Evolutionary conservation across 1,139 yeast genomes (phyloP).

Genomic region (Yamadazyma trypodendri): DNA sequence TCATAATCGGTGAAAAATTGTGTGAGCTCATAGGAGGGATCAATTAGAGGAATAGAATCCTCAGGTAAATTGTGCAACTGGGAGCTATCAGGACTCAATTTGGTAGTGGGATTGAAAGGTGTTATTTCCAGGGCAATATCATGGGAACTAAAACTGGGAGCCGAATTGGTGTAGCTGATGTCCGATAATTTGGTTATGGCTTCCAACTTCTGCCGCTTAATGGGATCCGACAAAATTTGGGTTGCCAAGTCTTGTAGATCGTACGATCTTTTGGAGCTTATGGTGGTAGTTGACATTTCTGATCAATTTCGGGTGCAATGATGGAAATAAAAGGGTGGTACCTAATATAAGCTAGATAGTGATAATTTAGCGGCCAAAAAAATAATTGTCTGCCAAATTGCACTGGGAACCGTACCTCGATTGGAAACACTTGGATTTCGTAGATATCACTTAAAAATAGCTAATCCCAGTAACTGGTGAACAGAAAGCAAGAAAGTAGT

Average conservation of each 20-base stretch:
- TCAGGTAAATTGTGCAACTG: constrained; percentile 29
- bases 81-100: constrained; percentile 4
- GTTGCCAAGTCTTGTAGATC: constrained; percentile 5
- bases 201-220: constrained; percentile 12
- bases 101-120: neutral
- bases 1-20: constrained; percentile 40
- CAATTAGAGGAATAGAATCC: constrained; percentile 37
- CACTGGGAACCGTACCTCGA: neutral
- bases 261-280: neutral
- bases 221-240: constrained; percentile 12
- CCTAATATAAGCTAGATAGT: neutral
- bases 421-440: neutral
- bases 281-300: neutral
- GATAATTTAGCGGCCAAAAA: constrained; percentile 2
- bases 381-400: neutral
- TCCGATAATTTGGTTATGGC: constrained; percentile 5
- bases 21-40: constrained; percentile 26
- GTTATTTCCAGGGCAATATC: neutral
- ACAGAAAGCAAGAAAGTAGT: neutral
- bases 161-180: neutral
- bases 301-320: neutral
- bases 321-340: neutral
- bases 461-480: neutral
- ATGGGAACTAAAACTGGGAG: neutral
- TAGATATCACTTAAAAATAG: neutral